A percentile compares a stretch with the other conserved stretches of the same genome.
Conservation (phyloP, 805 yeast genomes). For the Candida parachauliodes region DNA sequence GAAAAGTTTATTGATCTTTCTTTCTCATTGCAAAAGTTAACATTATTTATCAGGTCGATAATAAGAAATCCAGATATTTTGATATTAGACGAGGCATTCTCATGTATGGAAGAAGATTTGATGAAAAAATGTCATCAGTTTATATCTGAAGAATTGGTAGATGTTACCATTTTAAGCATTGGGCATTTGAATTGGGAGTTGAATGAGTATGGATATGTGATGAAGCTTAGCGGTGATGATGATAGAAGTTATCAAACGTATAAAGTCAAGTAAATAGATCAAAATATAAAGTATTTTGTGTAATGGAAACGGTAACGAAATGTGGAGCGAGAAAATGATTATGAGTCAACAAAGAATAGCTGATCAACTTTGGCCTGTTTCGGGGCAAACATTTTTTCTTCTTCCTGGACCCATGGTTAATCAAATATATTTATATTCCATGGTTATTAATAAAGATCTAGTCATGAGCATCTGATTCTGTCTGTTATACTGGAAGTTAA, state of each 20-base stretch:
- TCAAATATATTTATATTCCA: too few relatives aligned
- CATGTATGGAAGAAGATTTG: slow-evolving; percentile 70
- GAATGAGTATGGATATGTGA: slow-evolving; percentile 56
- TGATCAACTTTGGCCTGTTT: too few relatives aligned
- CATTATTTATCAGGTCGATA: slow-evolving; percentile 71
- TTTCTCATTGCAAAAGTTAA: slow-evolving; percentile 74
- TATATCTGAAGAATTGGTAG: slow-evolving; percentile 17
- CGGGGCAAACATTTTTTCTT: too few relatives aligned
- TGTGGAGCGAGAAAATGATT: too few relatives aligned
- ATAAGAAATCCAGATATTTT: slow-evolving; percentile 74
- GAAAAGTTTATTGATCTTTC: slow-evolving; percentile 50
- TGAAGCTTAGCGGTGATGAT: slow-evolving; percentile 30
- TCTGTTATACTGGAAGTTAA: too few relatives aligned
- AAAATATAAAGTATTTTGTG: too few relatives aligned
- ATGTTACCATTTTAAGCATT: slow-evolving; percentile 69
- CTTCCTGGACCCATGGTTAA: too few relatives aligned
- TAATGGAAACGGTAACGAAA: too few relatives aligned
- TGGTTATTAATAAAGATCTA: too few relatives aligned
- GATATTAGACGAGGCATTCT: slow-evolving; percentile 88
- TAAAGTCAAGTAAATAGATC: slow-evolving; percentile 6
- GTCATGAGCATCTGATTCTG: too few relatives aligned
- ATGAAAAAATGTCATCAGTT: slow-evolving; percentile 31
- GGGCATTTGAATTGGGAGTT: slow-evolving; percentile 84
- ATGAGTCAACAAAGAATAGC: too few relatives aligned
- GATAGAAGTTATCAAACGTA: slow-evolving; percentile 18